These are phyloP conservation scores for Polytrichum formosum DNA, from an alignment of 225 moss, liverwort and hornwort genomes.

Conservation along the genomic window DNA sequence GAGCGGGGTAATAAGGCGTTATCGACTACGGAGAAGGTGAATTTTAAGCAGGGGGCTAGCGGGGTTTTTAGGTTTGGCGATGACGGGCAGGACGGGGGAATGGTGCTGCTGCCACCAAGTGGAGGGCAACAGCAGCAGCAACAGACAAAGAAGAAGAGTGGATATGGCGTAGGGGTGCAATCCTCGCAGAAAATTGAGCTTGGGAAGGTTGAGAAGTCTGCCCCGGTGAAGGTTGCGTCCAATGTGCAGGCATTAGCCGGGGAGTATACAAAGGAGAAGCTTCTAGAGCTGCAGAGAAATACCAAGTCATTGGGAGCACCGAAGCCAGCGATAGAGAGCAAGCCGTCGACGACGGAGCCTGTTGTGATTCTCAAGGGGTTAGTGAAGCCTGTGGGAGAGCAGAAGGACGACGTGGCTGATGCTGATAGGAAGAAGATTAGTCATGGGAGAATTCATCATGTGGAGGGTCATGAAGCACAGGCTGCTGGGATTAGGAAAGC, in stretches of 20 bases:
- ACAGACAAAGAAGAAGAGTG: constrained; percentile 48
- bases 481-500: constrained; percentile 36
- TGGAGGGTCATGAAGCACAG: constrained; percentile 34
- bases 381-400: constrained; percentile 70
- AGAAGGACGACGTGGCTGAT: constrained; percentile 24
- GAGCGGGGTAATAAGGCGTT: constrained; percentile 43
- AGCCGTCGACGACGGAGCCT: constrained; percentile 51
- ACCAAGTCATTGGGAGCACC: constrained; percentile 77
- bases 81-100: constrained; percentile 32
- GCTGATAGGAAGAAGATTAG: constrained; percentile 25
- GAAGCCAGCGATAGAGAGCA: constrained; percentile 48
- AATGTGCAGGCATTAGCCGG: constrained; percentile 88
- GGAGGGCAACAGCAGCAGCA: constrained; percentile 7
- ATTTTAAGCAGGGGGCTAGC: constrained; percentile 30
- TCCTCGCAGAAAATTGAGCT: constrained; percentile 63
- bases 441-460: constrained; percentile 24
- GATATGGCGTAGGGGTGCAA: constrained; percentile 50
- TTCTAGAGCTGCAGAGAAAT: constrained; percentile 87
- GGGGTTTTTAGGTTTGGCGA: constrained; percentile 67
- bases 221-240: constrained; percentile 37
- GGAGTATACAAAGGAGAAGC: constrained; percentile 94
- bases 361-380: constrained; percentile 90
- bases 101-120: constrained; percentile 1
- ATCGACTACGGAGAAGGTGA: constrained; percentile 37
- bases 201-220: constrained; percentile 56